Percentiles rank a stretch among this genome's conserved stretches.
Evolutionary conservation across 2,329 filamentous ascomycete genomes (phyloP).

Genomic region (Onygena corvina): DNA sequence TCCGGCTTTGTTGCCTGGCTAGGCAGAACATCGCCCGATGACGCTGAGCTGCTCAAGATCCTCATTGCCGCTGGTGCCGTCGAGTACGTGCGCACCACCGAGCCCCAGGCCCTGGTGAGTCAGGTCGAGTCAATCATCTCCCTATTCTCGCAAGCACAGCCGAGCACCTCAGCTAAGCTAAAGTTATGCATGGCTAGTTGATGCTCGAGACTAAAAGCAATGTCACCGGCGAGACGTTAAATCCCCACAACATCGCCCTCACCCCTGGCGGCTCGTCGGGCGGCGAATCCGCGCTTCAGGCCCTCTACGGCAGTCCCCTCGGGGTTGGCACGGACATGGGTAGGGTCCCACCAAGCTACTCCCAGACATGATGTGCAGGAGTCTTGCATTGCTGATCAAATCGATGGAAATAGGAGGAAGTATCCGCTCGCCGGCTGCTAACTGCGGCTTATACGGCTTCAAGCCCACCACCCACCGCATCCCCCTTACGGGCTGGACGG

Average conservation of each 20-base stretch:
- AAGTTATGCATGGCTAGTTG: too few species aligned
- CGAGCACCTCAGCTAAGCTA: too few species aligned
- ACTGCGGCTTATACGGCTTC: conserved; percentile 39
- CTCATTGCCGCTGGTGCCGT: conserved; percentile 36
- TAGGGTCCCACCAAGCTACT: too few species aligned
- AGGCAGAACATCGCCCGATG: conserved; percentile 35
- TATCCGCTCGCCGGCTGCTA: conserved; percentile 40
- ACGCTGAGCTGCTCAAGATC: conserved; percentile 12
- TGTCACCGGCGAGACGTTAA: conserved; percentile 50
- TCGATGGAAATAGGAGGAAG: conserved; percentile 39
- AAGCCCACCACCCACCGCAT: conserved; percentile 35
- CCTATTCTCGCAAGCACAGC: too few species aligned
- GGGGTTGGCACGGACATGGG: conserved; percentile 56
- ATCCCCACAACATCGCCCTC: conserved; percentile 51
- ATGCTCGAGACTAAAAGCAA: conserved; percentile 48
- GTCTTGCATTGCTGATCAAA: neutral
- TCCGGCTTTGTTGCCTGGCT: conserved; percentile 56
- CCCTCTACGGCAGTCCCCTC: conserved; percentile 45
- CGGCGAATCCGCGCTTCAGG: conserved; percentile 53
- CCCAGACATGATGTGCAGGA: too few species aligned
- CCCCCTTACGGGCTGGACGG: conserved; percentile 37
- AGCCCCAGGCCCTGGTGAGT: conserved; percentile 49
- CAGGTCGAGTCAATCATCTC: neutral
- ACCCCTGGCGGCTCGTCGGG: conserved; percentile 56
- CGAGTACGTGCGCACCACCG: conserved; percentile 47